Evolutionary conservation across 2,329 filamentous ascomycete species (phyloP).

Genomic region (Hypomyces perniciosus): DNA sequence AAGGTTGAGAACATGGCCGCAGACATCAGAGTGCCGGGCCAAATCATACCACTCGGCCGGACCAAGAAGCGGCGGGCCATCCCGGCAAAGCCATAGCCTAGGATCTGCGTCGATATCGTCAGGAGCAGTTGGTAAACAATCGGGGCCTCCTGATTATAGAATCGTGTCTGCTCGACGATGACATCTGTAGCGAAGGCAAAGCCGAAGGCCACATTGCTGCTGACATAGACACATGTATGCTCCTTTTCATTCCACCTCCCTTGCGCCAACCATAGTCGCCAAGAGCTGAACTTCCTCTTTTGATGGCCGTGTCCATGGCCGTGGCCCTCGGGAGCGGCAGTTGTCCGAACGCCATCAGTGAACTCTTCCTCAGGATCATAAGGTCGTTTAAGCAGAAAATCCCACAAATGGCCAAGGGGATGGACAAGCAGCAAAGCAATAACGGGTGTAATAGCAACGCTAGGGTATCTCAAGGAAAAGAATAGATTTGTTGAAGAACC

Average conservation of each 20-base stretch:
- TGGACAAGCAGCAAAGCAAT: constrained; percentile 82
- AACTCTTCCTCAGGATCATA: constrained; percentile 46
- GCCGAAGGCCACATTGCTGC: constrained; percentile 83
- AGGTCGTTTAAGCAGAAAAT: constrained; percentile 60
- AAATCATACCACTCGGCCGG: constrained; percentile 82
- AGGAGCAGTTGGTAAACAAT: constrained; percentile 76
- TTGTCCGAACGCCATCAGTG: constrained; percentile 40
- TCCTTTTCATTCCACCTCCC: constrained; percentile 85
- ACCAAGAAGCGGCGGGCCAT: constrained; percentile 76
- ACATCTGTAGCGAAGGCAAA: constrained; percentile 87
- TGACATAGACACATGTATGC: constrained; percentile 82
- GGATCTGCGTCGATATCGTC: constrained; percentile 77
- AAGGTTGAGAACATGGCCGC: constrained; percentile 84
- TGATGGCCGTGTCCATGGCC: constrained; percentile 10
- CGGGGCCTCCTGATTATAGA: constrained; percentile 75
- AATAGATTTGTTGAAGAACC: constrained; percentile 82
- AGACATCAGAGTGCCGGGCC: constrained; percentile 83
- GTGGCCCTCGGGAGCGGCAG: constrained; percentile 15
- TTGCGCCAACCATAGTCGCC: constrained; percentile 71
- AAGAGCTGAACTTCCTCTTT: constrained; percentile 7
- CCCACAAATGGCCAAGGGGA: constrained; percentile 76
- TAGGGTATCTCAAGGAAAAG: constrained; percentile 85
- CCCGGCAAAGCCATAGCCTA: constrained; percentile 82
- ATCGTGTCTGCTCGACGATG: constrained; percentile 83
- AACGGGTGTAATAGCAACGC: constrained; percentile 81